These are phyloP conservation scores for Aureobasidium lini DNA, from an alignment of 2,329 filamentous ascomycete genomes.

Conservation along the genomic window DNA sequence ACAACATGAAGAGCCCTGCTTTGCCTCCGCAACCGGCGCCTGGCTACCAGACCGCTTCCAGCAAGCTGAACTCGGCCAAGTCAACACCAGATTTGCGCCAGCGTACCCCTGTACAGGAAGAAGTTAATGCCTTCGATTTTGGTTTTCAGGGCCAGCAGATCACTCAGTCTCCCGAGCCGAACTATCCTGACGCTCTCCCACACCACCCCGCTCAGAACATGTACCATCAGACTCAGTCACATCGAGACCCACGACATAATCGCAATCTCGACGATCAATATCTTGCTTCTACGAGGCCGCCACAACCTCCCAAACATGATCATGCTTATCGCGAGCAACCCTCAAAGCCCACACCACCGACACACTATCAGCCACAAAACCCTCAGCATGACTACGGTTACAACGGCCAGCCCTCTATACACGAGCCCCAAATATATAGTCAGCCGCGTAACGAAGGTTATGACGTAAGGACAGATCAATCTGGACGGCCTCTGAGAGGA, in stretches of 20 bases:
- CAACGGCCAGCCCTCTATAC: neutral
- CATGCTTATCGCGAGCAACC: neutral
- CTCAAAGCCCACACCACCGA: neutral
- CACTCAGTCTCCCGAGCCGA: neutral
- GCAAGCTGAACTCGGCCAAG: constrained; percentile 38
- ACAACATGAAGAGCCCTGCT: constrained; percentile 14
- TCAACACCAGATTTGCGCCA: constrained; percentile 1
- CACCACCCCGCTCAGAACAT: neutral
- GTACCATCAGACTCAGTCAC: neutral
- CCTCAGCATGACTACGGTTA: neutral
- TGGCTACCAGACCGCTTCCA: constrained; percentile 60
- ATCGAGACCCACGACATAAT: neutral
- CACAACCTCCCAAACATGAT: neutral
- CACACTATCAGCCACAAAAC: neutral
- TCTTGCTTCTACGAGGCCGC: neutral
- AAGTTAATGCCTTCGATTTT: constrained; percentile 45
- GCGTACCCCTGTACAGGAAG: constrained; percentile 22
- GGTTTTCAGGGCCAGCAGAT: constrained; percentile 36
- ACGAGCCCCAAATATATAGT: neutral
- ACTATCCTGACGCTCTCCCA: neutral
- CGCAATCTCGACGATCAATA: neutral
- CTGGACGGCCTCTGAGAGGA: neutral
- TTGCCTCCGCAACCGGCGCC: constrained; percentile 12
- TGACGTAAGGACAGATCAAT: neutral
- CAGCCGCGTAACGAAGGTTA: neutral